A percentile compares a stretch with the other conserved stretches of the same genome.
Evolutionary conservation across 1,284 basidiomycete species (phyloP).

Genomic region (Ustilago nuda): DNA sequence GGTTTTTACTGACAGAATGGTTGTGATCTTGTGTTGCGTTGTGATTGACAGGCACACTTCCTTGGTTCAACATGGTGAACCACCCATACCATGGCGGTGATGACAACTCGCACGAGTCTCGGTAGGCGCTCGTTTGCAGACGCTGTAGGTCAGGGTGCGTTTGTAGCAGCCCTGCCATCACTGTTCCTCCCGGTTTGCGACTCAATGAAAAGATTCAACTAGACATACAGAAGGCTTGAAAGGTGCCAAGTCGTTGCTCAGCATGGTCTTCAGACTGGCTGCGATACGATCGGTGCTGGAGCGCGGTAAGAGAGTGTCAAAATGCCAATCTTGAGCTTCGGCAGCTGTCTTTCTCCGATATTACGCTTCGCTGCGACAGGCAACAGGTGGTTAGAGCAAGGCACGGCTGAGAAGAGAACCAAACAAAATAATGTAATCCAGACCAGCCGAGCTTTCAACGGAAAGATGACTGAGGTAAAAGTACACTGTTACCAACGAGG

Average conservation of each 20-base stretch:
- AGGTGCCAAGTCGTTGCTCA: not conserved
- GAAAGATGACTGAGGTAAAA: slow-evolving; percentile 1
- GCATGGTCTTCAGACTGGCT: no score
- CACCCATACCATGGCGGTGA: slow-evolving; percentile 62
- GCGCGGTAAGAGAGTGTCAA: no score
- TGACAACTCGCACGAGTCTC: slow-evolving; percentile 38
- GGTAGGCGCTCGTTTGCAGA: slow-evolving; percentile 3
- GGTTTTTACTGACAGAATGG: not conserved
- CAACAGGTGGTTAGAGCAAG: not conserved
- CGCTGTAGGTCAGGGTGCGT: not conserved
- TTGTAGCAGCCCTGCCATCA: not conserved
- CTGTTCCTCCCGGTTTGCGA: not conserved
- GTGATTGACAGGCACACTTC: slow-evolving; percentile 53
- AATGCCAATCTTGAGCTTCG: no score
- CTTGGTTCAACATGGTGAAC: slow-evolving; percentile 69
- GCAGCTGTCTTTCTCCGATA: no score
- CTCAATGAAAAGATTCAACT: slow-evolving; percentile 8
- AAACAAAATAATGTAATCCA: not conserved
- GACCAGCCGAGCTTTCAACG: no score
- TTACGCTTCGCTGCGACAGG: no score
- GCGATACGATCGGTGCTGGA: no score
- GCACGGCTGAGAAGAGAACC: not conserved
- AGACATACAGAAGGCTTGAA: not conserved
- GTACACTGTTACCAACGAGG: not conserved
- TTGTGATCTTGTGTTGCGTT: not conserved